These are phyloP conservation scores for Leishmania amazonensis DNA, from an alignment of 208 protist genomes.

Conservation along the genomic window DNA sequence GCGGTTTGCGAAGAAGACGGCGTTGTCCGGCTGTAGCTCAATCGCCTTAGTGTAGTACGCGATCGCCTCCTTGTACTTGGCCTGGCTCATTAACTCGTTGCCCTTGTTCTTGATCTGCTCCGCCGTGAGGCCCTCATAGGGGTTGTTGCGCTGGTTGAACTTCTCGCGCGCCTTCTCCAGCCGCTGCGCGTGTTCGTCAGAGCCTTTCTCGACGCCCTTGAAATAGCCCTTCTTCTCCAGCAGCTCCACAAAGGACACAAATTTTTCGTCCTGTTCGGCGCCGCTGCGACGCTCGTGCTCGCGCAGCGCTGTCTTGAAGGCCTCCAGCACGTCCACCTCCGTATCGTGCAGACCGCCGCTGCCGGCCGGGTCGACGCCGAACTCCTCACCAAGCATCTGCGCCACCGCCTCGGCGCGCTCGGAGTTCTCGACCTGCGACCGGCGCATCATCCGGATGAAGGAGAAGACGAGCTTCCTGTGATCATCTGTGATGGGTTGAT, in stretches of 20 bases:
- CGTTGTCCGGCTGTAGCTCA: slow-evolving; percentile 87
- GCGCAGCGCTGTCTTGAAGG: slow-evolving; percentile 55
- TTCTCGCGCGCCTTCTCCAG: slow-evolving; percentile 86
- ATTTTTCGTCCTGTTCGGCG: slow-evolving; percentile 87
- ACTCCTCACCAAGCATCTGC: slow-evolving; percentile 75
- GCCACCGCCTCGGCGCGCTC: slow-evolving; percentile 52
- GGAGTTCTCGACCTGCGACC: slow-evolving; percentile 35
- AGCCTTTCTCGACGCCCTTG: slow-evolving; percentile 72
- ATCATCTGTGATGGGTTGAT: slow-evolving; percentile 61
- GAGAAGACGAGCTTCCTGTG: slow-evolving; percentile 88
- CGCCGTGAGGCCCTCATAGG: slow-evolving; percentile 88
- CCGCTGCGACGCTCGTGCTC: slow-evolving; percentile 44
- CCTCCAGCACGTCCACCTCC: slow-evolving; percentile 62
- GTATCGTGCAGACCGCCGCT: slow-evolving; percentile 70
- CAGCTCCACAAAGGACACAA: slow-evolving; percentile 81
- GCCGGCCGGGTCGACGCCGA: slow-evolving; percentile 76
- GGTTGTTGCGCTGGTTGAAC: slow-evolving; percentile 92
- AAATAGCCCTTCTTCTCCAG: slow-evolving; percentile 93
- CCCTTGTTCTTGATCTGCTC: slow-evolving; percentile 94
- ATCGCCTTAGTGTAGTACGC: slow-evolving; percentile 94
- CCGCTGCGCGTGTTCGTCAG: slow-evolving; percentile 75
- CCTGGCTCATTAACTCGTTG: slow-evolving; percentile 90
- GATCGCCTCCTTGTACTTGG: slow-evolving; percentile 94
- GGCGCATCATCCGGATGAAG: slow-evolving; percentile 79
- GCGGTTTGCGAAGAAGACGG: slow-evolving; percentile 92